Evolutionary conservation across 768 basidiomycete genomes (phyloP).

Genomic region (Cytidiella melzeri): DNA sequence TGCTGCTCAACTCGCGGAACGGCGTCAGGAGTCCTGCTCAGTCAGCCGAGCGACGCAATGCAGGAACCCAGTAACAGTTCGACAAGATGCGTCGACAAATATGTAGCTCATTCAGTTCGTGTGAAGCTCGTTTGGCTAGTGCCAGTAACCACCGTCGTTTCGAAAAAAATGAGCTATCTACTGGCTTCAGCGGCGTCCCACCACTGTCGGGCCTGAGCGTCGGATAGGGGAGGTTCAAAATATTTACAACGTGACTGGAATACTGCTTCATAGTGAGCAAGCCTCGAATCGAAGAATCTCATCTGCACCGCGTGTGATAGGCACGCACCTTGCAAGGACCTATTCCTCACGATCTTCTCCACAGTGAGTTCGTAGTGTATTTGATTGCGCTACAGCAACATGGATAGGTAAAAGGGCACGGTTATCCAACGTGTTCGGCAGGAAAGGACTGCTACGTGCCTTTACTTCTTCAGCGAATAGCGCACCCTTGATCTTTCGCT

Average conservation of each 20-base stretch:
- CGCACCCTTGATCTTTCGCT: conserved; percentile 47
- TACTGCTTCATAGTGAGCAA: conserved; percentile 35
- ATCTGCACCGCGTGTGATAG: conserved; percentile 1
- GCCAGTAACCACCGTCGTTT: no score
- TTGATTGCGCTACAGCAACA: conserved; percentile 51
- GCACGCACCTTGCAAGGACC: conserved; percentile 64
- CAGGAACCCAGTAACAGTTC: no score
- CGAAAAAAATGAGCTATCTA: no score
- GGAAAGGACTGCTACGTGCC: conserved; percentile 38
- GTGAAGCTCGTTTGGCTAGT: no score
- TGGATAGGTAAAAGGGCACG: background rate
- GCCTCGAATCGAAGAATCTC: background rate
- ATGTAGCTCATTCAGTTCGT: no score
- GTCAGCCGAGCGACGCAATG: no score
- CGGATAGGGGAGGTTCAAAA: conserved; percentile 60
- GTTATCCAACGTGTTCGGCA: background rate
- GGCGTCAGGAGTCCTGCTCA: no score
- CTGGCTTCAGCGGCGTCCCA: conserved; percentile 42
- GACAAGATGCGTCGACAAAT: no score
- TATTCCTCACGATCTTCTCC: conserved; percentile 63
- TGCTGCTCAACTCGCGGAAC: background rate
- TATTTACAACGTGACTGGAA: conserved; percentile 77
- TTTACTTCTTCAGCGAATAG: conserved; percentile 66
- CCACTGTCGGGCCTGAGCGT: conserved; percentile 49
- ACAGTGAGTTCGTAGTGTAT: conserved; percentile 70